Evolutionary conservation across 2,329 filamentous ascomycete genomes (phyloP).

Genomic region (Pseudogymnoascus sp.): DNA sequence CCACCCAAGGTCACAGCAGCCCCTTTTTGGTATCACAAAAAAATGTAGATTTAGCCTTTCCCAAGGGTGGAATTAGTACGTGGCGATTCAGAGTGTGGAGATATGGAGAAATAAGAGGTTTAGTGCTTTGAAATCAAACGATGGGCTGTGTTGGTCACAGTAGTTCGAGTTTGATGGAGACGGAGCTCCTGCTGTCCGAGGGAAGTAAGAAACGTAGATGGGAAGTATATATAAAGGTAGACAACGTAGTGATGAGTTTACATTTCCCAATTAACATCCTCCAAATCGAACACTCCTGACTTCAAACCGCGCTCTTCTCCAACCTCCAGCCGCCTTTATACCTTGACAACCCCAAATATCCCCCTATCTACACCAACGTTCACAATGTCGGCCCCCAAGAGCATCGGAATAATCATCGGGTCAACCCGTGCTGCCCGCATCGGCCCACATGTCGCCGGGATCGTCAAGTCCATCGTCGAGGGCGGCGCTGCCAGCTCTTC

Average conservation of each 20-base stretch:
- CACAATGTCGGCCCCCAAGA: background rate
- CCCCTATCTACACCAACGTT: background rate
- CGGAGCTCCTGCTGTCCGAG: background rate
- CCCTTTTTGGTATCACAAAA: background rate
- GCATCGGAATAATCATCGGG: slow-evolving; percentile 31
- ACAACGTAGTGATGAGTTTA: background rate
- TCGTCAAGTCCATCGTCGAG: slow-evolving; percentile 29
- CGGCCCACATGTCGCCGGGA: slow-evolving; percentile 30
- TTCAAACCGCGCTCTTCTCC: background rate
- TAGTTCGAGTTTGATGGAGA: background rate
- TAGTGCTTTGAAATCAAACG: background rate
- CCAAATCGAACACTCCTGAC: background rate
- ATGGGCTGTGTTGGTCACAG: background rate
- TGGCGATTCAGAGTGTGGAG: background rate
- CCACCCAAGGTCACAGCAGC: background rate
- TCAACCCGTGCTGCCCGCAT: slow-evolving; percentile 32
- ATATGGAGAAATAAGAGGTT: background rate
- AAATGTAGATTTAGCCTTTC: too few species aligned
- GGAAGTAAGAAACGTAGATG: background rate
- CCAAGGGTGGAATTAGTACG: background rate
- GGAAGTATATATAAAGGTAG: background rate
- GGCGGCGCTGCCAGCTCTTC: slow-evolving; percentile 16
- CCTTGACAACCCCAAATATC: background rate
- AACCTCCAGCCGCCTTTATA: background rate
- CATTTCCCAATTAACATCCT: background rate